A percentile compares a stretch with the other conserved stretches of the same genome.
Evolutionary conservation across 2,329 filamentous ascomycete species (phyloP).

Genomic region (Calycina herbarum): DNA sequence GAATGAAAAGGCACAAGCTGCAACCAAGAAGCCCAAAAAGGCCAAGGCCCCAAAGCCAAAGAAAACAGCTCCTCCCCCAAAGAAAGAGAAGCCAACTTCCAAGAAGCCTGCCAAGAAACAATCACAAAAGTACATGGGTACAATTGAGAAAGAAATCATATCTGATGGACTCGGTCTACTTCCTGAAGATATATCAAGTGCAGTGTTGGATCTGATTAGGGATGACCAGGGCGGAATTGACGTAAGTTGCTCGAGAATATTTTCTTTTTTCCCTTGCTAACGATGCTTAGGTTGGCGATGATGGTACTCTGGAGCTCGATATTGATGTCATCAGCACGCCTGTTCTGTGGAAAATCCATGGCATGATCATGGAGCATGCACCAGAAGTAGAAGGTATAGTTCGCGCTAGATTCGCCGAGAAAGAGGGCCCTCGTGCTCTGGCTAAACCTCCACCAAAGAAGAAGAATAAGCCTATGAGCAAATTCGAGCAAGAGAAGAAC

Average conservation of each 20-base stretch:
- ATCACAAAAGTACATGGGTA: slow-evolving; percentile 57
- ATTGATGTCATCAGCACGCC: slow-evolving; percentile 58
- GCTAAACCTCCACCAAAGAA: slow-evolving; percentile 46
- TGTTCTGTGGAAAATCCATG: slow-evolving; percentile 55
- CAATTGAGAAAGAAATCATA: slow-evolving; percentile 87
- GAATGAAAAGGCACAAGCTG: slow-evolving; percentile 22
- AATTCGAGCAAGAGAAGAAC: slow-evolving; percentile 67
- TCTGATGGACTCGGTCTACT: slow-evolving; percentile 82
- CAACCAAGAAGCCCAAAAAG: slow-evolving; percentile 52
- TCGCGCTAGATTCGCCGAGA: slow-evolving; percentile 26
- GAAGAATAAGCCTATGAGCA: slow-evolving; percentile 75
- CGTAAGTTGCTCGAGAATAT: slow-evolving; percentile 40
- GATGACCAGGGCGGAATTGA: slow-evolving; percentile 74
- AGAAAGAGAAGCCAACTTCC: slow-evolving; percentile 48
- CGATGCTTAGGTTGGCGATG: slow-evolving; percentile 42
- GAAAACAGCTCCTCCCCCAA: slow-evolving; percentile 38
- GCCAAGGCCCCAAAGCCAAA: slow-evolving; percentile 47
- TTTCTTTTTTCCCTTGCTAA: slow-evolving; percentile 28
- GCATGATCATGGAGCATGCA: slow-evolving; percentile 50
- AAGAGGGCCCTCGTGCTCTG: slow-evolving; percentile 34
- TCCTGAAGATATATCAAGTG: slow-evolving; percentile 72
- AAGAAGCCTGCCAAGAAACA: slow-evolving; percentile 40
- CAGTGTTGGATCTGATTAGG: slow-evolving; percentile 87
- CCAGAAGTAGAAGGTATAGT: slow-evolving; percentile 46
- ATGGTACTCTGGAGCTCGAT: slow-evolving; percentile 59